These are phyloP conservation scores for Phoma sp. DNA, from an alignment of 2,329 filamentous ascomycete genomes.

Conservation along the genomic window DNA sequence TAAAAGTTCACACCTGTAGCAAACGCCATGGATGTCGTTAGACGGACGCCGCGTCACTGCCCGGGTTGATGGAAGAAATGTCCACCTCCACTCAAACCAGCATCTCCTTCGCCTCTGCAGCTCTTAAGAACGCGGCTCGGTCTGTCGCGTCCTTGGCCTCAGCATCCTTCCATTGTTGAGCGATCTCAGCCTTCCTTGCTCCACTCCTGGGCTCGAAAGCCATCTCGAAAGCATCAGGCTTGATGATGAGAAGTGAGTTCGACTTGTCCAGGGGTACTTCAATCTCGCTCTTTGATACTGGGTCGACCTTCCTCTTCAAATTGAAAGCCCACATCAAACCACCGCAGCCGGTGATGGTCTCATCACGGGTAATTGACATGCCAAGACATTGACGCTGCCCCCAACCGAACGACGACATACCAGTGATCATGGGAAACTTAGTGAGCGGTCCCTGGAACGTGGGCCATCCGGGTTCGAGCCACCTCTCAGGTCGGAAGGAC, in stretches of 20 bases:
- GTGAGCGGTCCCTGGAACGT: constrained; percentile 70
- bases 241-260: constrained; percentile 64
- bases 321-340: constrained; percentile 57
- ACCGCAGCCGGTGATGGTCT: constrained; percentile 59
- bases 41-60: background rate
- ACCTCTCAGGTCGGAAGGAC: constrained; percentile 67
- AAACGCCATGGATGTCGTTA: constrained; percentile 6
- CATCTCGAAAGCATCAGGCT: constrained; percentile 63
- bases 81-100: background rate
- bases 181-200: constrained; percentile 41
- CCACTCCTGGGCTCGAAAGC: constrained; percentile 59
- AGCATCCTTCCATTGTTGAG: constrained; percentile 43
- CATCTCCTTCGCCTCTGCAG: constrained; percentile 25
- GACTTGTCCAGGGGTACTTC: constrained; percentile 58
- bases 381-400: constrained; percentile 69
- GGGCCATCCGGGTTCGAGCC: constrained; percentile 67
- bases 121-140: constrained; percentile 43
- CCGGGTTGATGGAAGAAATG: background rate
- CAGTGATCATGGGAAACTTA: constrained; percentile 67
- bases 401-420: constrained; percentile 70
- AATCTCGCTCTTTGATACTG: constrained; percentile 49
- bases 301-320: constrained; percentile 57
- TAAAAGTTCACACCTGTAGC: background rate
- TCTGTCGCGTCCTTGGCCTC: constrained; percentile 47
- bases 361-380: constrained; percentile 66